Evolutionary conservation across 202 grass and related monocot genomes (phyloP).

Genomic region (Thinopyrum obtusiflorum): DNA sequence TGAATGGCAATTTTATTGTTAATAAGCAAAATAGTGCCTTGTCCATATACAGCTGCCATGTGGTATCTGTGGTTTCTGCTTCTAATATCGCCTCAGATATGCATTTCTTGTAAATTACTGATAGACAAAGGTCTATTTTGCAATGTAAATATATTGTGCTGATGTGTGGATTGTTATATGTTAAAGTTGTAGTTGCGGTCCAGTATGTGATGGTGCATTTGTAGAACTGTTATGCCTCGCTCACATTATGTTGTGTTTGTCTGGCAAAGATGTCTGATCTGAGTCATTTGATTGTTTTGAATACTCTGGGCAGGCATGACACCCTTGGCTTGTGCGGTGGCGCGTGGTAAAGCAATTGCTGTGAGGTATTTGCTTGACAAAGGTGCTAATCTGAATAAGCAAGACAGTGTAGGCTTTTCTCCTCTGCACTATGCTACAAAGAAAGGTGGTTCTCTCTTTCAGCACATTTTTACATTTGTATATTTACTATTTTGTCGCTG

Average conservation of each 20-base stretch:
- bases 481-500: background rate
- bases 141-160: background rate
- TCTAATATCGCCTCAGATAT: background rate
- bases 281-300: background rate
- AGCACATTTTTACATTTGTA: background rate
- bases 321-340: constrained; percentile 19
- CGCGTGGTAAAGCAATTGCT: constrained; percentile 20
- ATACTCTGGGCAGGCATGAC: constrained; percentile 13
- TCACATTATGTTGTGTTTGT: background rate
- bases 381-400: constrained; percentile 21
- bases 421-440: constrained; percentile 27
- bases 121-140: background rate
- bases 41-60: background rate
- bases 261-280: background rate
- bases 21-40: background rate
- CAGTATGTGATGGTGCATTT: background rate
- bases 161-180: background rate
- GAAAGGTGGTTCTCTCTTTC: constrained; percentile 13
- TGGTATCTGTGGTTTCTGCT: background rate
- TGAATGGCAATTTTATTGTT: background rate
- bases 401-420: constrained; percentile 12
- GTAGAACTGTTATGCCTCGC: background rate
- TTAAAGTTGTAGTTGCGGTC: background rate
- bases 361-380: constrained; percentile 23
- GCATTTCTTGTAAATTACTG: background rate